Conservation (phyloP, 2,329 filamentous ascomycete genomes). For the Cylindrodendrum hubeiense region DNA sequence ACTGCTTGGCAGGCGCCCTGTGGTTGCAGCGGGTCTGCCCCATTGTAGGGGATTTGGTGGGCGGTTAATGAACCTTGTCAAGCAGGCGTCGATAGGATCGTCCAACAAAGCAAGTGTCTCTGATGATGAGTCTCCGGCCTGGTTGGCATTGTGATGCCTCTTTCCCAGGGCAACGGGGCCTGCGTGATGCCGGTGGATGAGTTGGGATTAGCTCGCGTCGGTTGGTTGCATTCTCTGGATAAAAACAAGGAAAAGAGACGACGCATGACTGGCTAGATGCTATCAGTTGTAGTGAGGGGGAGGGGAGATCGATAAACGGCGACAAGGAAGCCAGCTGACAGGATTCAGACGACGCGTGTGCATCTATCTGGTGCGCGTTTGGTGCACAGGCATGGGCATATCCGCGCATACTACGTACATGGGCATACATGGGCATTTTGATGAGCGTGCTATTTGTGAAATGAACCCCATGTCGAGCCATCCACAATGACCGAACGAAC, state of each 20-base stretch:
- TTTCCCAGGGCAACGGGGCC: neutral
- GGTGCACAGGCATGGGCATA: neutral
- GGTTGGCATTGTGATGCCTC: neutral
- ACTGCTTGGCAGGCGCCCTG: neutral
- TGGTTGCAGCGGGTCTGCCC: neutral
- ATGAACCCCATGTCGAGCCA: slow-evolving; percentile 8
- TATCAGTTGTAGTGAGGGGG: slow-evolving; percentile 2
- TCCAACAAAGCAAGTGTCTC: neutral
- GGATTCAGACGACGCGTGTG: slow-evolving; percentile 14
- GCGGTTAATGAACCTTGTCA: neutral
- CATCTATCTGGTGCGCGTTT: slow-evolving; percentile 3
- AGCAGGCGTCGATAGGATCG: neutral
- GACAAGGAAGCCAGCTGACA: neutral
- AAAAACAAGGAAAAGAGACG: neutral
- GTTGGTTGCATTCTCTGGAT: neutral
- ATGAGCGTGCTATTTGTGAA: neutral
- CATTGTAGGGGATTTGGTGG: neutral
- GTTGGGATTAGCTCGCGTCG: neutral
- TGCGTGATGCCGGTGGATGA: neutral
- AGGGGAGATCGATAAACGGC: neutral
- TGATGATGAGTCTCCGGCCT: neutral
- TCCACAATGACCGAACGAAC: neutral
- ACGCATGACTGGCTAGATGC: neutral
- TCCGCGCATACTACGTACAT: neutral
- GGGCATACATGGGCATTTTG: neutral